Evolutionary conservation across 352 stramenopile genomes (phyloP), one percentile per base, ranked within the genome.

Genomic region (Phytophthora tubulina): DNA sequence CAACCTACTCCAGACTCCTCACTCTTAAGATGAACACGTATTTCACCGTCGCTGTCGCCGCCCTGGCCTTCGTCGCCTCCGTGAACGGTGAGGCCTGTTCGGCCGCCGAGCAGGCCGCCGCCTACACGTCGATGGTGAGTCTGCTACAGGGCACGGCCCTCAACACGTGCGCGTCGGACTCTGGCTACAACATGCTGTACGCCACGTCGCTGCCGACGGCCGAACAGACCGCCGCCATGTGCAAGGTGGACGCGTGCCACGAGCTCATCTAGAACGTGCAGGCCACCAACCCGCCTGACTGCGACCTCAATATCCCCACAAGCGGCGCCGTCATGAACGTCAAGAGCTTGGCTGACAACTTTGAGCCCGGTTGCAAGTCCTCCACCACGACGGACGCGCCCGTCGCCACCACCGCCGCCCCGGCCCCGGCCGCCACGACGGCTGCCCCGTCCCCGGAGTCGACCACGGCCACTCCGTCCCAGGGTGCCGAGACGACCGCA

Each of bases 161-260:
- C 33, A 55, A 33, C 14, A 17, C n/a, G 1, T 86, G 76, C 41
- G 51, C 63, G 2, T 17, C 36, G 3, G 32, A 46, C n/a, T 78
- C 71, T 42, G 74, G 76, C 17, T 82, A 83, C 76, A 78, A 77
- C 74, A 78, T 84, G 72, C 48, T 86, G 49, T 70, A 70, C 49
- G 63, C 74, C n/a, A 70, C 70, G 30, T 14, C 50, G 17, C 56
- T 79, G 32, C 78, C 76, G 4, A 78, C 73, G 57, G 62, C 68
- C 17, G 73, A 67, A 17, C 49, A 83, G 63, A 76, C 61, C 13
- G 72, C 51, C n/a, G 67, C 65, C 67, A 84, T 86, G 76, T 86
- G 79, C 79, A 55, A 58, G 9, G 35, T 66, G 32, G 42, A 61
- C 6, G 44, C 45, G 21, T 87, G 79, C 72, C 52, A 82, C 50